Evolutionary conservation across 768 basidiomycete genomes (phyloP).

Genomic region (Pluteus cervinus): DNA sequence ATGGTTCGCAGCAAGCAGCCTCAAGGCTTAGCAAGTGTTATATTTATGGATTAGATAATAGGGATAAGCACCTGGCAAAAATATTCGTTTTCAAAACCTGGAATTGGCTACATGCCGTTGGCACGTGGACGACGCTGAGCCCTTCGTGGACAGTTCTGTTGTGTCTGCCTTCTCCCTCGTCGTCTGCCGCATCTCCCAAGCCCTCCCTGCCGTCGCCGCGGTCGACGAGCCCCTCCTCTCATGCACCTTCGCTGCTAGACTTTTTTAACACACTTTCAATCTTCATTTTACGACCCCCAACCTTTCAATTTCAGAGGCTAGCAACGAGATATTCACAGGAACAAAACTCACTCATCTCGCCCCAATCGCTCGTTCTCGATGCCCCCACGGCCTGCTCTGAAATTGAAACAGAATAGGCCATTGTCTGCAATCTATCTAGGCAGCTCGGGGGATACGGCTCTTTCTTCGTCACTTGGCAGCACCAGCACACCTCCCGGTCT

Average conservation of each 20-base stretch:
- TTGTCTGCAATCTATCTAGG: slow-evolving; percentile 40
- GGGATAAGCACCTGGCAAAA: no score
- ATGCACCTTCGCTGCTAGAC: slow-evolving; percentile 12
- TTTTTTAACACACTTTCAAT: no score
- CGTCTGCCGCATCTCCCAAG: not conserved
- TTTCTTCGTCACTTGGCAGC: slow-evolving; percentile 13
- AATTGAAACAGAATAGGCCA: slow-evolving; percentile 27
- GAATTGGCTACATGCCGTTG: no score
- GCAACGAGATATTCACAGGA: slow-evolving; percentile 2
- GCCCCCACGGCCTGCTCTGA: slow-evolving; percentile 30
- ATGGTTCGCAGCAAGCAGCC: no score
- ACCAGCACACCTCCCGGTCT: slow-evolving; percentile 31
- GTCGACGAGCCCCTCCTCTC: slow-evolving; percentile 20
- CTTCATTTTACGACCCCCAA: slow-evolving; percentile 1
- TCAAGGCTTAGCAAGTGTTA: no score
- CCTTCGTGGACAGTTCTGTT: no score
- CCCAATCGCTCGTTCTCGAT: slow-evolving; percentile 16
- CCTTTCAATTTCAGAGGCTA: slow-evolving; percentile 3
- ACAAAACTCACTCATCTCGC: not conserved
- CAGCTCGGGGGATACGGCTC: slow-evolving; percentile 13
- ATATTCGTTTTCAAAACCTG: no score
- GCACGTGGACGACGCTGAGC: no score
- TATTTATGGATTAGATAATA: no score
- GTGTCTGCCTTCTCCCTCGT: not conserved
- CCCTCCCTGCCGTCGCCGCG: slow-evolving; percentile 19